Percentiles rank a stretch among this genome's conserved stretches.
These are phyloP conservation scores for Globisporangium abappressorium DNA, from an alignment of 352 stramenopile species.

Conservation along the genomic window DNA sequence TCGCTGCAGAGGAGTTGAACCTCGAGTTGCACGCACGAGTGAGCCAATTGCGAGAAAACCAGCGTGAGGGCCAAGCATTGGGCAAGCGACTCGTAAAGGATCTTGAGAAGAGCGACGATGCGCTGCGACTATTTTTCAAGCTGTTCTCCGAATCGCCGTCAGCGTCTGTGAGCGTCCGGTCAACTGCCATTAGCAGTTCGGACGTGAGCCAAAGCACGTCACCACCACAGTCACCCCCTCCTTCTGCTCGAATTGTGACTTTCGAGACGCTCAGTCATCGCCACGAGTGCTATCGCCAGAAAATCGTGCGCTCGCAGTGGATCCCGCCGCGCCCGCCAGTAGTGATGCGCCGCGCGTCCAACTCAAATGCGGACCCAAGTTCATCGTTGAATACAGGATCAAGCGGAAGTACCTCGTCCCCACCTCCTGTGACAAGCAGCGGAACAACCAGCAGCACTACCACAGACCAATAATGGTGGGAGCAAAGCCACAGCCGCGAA, in stretches of 20 bases:
- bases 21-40: constrained; percentile 43
- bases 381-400: background rate
- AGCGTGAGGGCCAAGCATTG: constrained; percentile 16
- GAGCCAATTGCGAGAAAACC: constrained; percentile 22
- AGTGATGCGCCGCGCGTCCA: background rate
- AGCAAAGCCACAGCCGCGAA: too few relatives aligned
- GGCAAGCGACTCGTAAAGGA: constrained; percentile 32
- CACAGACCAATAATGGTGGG: too few relatives aligned
- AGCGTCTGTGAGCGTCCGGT: background rate
- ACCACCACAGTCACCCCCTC: background rate
- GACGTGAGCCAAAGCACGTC: background rate
- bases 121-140: constrained; percentile 39
- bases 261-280: constrained; percentile 45
- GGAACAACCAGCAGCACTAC: too few relatives aligned
- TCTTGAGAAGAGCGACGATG: constrained; percentile 46
- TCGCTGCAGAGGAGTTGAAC: constrained; percentile 54
- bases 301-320: constrained; percentile 44
- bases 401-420: background rate
- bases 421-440: too few relatives aligned
- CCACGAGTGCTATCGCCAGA: constrained; percentile 54
- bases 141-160: constrained; percentile 15
- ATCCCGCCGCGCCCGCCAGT: constrained; percentile 9
- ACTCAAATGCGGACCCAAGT: background rate
- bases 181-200: background rate
- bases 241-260: background rate